Conservation (phyloP, 2,329 filamentous ascomycete species). For the Phoma herbarum region DNA sequence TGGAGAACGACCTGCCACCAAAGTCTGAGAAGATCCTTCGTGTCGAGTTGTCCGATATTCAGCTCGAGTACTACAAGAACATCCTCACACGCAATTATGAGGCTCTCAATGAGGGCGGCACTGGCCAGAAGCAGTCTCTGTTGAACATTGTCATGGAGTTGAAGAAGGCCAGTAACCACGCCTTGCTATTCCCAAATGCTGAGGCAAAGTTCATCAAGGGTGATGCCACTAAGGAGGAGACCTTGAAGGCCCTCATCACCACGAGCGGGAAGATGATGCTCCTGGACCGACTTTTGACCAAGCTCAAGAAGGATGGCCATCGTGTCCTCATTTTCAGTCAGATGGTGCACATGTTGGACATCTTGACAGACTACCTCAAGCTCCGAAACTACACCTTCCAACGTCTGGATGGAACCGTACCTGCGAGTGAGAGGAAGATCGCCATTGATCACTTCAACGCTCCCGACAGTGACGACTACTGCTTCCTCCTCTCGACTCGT, state of each 20-base stretch:
- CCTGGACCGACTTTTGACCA: slow-evolving; percentile 91
- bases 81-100: slow-evolving; percentile 97
- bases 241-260: slow-evolving; percentile 90
- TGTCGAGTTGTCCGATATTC: slow-evolving; percentile 94
- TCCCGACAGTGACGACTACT: slow-evolving; percentile 94
- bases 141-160: slow-evolving; percentile 99
- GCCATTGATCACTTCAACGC: slow-evolving; percentile 99
- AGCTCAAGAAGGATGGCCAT: slow-evolving; percentile 91
- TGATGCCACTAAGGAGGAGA: slow-evolving; percentile 83
- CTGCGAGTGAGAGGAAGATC: slow-evolving; percentile 84
- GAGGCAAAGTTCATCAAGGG: slow-evolving; percentile 88
- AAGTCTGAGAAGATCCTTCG: slow-evolving; percentile 99
- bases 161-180: slow-evolving; percentile 99
- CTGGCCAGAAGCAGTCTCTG: slow-evolving; percentile 91
- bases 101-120: slow-evolving; percentile 87
- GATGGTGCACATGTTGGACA: slow-evolving; percentile 99
- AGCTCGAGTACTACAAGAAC: slow-evolving; percentile 98
- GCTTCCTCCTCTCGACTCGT: slow-evolving; percentile 92
- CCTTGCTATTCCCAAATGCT: slow-evolving; percentile 95
- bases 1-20: slow-evolving; percentile 93
- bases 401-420: slow-evolving; percentile 92
- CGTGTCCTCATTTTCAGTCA: slow-evolving; percentile 98
- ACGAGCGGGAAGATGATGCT: slow-evolving; percentile 99
- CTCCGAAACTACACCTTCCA: slow-evolving; percentile 96
- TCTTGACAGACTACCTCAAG: slow-evolving; percentile 91